Evolutionary conservation across 2,329 filamentous ascomycete species (phyloP).

Genomic region (Fusarium concolor): DNA sequence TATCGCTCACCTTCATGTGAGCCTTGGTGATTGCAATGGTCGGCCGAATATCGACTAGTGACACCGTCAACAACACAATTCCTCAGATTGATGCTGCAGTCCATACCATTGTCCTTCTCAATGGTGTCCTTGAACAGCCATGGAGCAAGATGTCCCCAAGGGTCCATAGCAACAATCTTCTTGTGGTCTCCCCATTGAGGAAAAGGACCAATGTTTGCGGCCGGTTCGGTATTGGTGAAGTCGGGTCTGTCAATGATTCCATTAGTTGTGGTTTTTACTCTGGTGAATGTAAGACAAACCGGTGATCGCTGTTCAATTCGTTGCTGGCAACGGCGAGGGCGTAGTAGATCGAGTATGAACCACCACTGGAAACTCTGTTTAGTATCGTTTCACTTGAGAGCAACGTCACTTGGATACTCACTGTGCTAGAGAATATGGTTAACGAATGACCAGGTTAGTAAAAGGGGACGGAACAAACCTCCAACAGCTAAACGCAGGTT

Average conservation of each 20-base stretch:
- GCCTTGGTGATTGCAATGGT: conserved; percentile 93
- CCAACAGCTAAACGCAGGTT: conserved; percentile 61
- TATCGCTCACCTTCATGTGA: conserved; percentile 77
- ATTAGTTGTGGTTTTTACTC: conserved; percentile 5
- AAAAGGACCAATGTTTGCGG: conserved; percentile 88
- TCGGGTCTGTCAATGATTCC: conserved; percentile 58
- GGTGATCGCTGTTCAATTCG: conserved; percentile 85
- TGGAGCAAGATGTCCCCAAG: conserved; percentile 86
- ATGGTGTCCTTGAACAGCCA: conserved; percentile 86
- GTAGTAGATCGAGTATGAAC: conserved; percentile 96
- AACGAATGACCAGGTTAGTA: conserved; percentile 40
- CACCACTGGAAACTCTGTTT: conserved; percentile 64
- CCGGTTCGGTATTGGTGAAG: conserved; percentile 84
- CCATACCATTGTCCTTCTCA: conserved; percentile 73
- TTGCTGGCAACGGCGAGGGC: conserved; percentile 92
- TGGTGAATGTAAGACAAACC: conserved; percentile 51
- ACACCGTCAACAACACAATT: conserved; percentile 12
- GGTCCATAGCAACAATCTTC: conserved; percentile 98
- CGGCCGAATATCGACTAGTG: conserved; percentile 80
- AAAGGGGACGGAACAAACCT: conserved; percentile 56
- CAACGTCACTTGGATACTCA: conserved; percentile 26
- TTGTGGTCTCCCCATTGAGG: conserved; percentile 88
- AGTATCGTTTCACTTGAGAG: conserved; percentile 6
- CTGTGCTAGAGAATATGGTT: conserved; percentile 50
- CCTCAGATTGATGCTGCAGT: conserved; percentile 1